These are phyloP conservation scores for Russula sp. DNA, from an alignment of 768 basidiomycete species.

Conservation along the genomic window DNA sequence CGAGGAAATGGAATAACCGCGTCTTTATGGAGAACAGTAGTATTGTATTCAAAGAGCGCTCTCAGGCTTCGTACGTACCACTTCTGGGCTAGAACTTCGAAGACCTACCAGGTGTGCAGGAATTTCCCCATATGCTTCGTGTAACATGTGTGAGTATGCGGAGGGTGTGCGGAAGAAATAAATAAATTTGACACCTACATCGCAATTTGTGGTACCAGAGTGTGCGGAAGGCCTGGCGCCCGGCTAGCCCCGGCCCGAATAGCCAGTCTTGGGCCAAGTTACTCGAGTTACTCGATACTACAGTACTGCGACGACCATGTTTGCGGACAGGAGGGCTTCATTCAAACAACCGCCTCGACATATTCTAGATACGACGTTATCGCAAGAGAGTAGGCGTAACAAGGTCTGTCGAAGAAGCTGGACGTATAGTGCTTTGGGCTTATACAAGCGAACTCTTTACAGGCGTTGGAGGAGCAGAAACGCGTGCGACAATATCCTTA, in stretches of 20 bases:
- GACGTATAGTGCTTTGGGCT: neutral
- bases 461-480: slow-evolving; percentile 82
- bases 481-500: slow-evolving; percentile 42
- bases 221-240: no score
- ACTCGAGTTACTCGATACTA: no score
- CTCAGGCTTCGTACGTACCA: no score
- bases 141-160: no score
- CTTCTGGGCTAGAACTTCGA: no score
- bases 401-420: slow-evolving; percentile 16
- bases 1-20: no score
- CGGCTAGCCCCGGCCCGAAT: neutral
- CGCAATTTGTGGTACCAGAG: no score
- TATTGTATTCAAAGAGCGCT: no score
- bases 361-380: slow-evolving; percentile 7
- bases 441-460: neutral
- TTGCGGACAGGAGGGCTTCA: slow-evolving; percentile 19
- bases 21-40: no score
- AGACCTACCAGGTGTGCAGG: neutral
- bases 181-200: no score
- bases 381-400: slow-evolving; percentile 20
- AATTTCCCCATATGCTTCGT: neutral
- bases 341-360: slow-evolving; percentile 22
- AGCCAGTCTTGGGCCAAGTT: no score
- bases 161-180: no score
- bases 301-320: neutral